Conservation (phyloP, 2,329 filamentous ascomycete species). For the Aspergillus persii region DNA sequence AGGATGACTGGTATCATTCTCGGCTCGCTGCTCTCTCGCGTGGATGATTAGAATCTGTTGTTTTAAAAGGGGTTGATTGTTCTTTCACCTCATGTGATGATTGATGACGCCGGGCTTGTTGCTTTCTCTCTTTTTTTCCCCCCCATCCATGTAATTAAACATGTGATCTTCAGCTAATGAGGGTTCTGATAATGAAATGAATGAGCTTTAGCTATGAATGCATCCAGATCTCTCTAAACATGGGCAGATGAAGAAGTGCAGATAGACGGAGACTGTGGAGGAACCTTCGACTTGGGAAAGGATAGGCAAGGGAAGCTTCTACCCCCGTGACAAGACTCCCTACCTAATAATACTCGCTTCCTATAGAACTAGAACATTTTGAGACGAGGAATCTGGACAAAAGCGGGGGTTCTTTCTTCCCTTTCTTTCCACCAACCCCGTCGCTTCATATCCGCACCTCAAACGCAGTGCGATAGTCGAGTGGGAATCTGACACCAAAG, state of each 20-base stretch:
- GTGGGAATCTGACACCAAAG: no score
- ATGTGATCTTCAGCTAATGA: not conserved
- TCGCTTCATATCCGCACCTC: not conserved
- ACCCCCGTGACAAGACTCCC: no score
- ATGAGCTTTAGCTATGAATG: not conserved
- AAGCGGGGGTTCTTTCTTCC: not conserved
- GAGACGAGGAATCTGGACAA: no score
- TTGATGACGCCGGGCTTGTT: not conserved
- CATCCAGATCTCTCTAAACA: no score
- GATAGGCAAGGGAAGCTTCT: no score
- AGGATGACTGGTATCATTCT: not conserved
- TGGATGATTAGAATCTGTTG: not conserved
- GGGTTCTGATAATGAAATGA: not conserved
- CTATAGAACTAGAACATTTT: no score
- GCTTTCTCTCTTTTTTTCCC: not conserved
- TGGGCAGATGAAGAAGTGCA: not conserved
- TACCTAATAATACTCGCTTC: no score
- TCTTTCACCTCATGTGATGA: not conserved
- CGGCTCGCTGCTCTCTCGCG: not conserved
- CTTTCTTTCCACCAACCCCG: not conserved
- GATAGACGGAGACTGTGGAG: not conserved
- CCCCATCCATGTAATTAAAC: not conserved
- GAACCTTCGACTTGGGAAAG: no score
- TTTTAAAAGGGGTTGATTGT: not conserved
- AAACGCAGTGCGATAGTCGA: no score